Base-by-base conservation (phyloP, 768 basidiomycete genomes). In the Fomitopsis serialis region DNA sequence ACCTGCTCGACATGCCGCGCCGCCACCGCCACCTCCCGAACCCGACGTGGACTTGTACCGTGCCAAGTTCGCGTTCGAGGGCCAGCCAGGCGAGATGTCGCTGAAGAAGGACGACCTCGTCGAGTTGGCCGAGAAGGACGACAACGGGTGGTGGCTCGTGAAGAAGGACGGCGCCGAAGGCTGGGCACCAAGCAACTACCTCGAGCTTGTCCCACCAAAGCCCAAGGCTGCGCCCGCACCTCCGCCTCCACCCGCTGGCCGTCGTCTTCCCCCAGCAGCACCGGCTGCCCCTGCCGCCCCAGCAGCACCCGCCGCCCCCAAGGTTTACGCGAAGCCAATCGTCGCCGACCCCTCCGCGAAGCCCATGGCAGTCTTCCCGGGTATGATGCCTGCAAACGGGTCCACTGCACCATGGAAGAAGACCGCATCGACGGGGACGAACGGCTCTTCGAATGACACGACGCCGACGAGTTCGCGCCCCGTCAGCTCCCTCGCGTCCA, bases 91-190 rank as follows among this genome's bases (percentile, higher is more conserved):
- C 12, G 97, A 99, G 69, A 86, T 98, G 78, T 74, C 83, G 6
- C 69, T 99, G 48, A 80, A 78, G 59, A 98, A 98, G 69, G 97
- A 94, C 61, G 97, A 98, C 55, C 54, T 89, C 2, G 90, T 98
- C 1, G 95, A 98, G 71, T 74, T 98, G 19, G 75, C 94, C 29
- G 87, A 96, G 73, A 93, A 97, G 67, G 85, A 87, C 64, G 84
- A 94, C 55, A 96, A 96, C 61, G 97, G 96, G 2, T 99, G 97
- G 97, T 98, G 97, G 96, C 77, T 97, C 29, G 87, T 98, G 53
- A 90, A 87, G 77, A 92, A 88, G 69, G 79, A 77, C 49, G 80
- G 79, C 2, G 70, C 73, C 17, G 93, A 98, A 66, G 97, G 92
- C 13, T 99, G 95, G 94, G 92, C 95, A 19, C 97, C 97, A 2